phyloP scores from a whole-genome alignment of 2,329 filamentous ascomycete species.

The Ophiostoma quercus region DNA sequence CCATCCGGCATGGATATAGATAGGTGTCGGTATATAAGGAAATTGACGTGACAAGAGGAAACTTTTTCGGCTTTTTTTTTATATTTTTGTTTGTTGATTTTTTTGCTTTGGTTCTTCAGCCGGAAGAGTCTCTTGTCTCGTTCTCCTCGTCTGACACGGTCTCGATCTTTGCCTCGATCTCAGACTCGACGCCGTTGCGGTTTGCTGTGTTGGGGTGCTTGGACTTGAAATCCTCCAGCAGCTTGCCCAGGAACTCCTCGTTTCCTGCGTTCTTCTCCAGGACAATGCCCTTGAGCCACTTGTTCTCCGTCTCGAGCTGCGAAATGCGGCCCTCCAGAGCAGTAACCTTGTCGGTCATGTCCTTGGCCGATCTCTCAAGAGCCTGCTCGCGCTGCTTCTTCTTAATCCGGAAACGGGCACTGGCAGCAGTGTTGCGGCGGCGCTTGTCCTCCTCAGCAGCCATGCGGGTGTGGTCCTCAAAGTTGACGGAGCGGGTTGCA shows the following conservation, averaged over 20 bases:
- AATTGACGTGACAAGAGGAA: conserved; percentile 16
- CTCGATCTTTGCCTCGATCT: conserved; percentile 29
- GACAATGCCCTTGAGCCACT: conserved; percentile 73
- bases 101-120: conserved; percentile 20
- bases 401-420: conserved; percentile 85
- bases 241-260: conserved; percentile 46
- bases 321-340: conserved; percentile 66
- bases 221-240: conserved; percentile 47
- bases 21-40: conserved; percentile 5
- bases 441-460: conserved; percentile 88
- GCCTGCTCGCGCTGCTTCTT: conserved; percentile 93
- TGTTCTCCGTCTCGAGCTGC: conserved; percentile 77
- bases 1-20: conserved; percentile 16
- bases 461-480: conserved; percentile 66
- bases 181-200: conserved; percentile 32
- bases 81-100: not conserved
- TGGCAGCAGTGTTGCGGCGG: conserved; percentile 81
- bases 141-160: conserved; percentile 29
- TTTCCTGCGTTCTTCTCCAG: conserved; percentile 72
- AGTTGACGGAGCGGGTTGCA: conserved; percentile 45
- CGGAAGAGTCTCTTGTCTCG: conserved; percentile 30
- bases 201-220: conserved; percentile 25
- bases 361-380: conserved; percentile 73
- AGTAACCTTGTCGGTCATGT: conserved; percentile 74
- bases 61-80: conserved; percentile 8